Evolutionary conservation across 441 rosid species (phyloP), one percentile per base, ranked within the genome.

Genomic region (Codiaeum variegatum): DNA sequence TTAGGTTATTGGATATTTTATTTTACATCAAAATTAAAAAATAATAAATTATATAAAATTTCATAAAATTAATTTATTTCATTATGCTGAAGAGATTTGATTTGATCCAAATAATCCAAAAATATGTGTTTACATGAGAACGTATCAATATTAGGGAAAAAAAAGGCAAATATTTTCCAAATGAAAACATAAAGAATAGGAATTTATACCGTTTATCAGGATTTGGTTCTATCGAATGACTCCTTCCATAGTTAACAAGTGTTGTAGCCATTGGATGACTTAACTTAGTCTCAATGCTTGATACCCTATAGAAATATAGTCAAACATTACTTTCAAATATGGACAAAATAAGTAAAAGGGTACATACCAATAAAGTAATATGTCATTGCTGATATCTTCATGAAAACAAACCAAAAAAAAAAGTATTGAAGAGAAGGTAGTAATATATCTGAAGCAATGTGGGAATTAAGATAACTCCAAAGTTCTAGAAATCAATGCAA

Each of bases 221-320:
- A 47, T 79, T 87, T 24, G 98, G 90, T 75, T 87, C 87, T 9
- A 91, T 46, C 11, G 91, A 88, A 49, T 69, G 71, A 1, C 87
- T 83, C 79, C 80, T 84, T 42, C 82, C 99, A 74, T 88, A 83
- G 28, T 83, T 90, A 29, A 91, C 85, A 65, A 95, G 80, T 19
- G 97, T 82, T 38, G 85, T 77, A 24, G 99, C 97, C 94, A 92
- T 85, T 31, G 98, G 99, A 85, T 95, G 99, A 71, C 96, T 89
- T 23, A 98, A 92, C 76, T 91, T 92, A 68, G 92, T 88, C 84
- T 95, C 98, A 36, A 83, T 79, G 85, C 99, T 90, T 67, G 99
- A 88, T 54, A 91, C 96, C 98, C 98, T 94, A 11, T 28, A 24
- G 69, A 47, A 64, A 23, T 15, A 29, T 38, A 10, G 1, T 1